Percentiles rank a stretch among this genome's conserved stretches.
These are phyloP conservation scores for Yamadazyma sp. DNA, from an alignment of 1,139 yeast genomes.

Conservation along the genomic window DNA sequence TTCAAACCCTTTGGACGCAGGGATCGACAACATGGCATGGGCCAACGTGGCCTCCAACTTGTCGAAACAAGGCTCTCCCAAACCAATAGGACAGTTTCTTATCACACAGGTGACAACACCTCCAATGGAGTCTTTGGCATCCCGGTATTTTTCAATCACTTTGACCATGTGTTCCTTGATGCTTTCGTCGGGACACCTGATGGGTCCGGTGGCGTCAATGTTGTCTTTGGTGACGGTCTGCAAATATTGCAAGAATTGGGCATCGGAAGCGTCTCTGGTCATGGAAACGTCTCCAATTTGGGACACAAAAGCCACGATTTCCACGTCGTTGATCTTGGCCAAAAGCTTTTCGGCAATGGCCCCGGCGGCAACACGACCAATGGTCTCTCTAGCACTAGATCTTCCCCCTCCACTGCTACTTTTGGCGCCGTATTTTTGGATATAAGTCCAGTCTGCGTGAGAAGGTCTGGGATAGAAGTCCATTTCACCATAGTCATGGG, in stretches of 20 bases:
- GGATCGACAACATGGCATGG: slow-evolving; percentile 96
- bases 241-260: slow-evolving; percentile 63
- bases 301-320: slow-evolving; percentile 94
- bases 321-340: slow-evolving; percentile 73
- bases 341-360: slow-evolving; percentile 95
- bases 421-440: slow-evolving; percentile 85
- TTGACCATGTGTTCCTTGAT: slow-evolving; percentile 80
- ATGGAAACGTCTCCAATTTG: slow-evolving; percentile 81
- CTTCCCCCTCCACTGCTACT: slow-evolving; percentile 98
- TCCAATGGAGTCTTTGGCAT: slow-evolving; percentile 88
- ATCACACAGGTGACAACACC: slow-evolving; percentile 98
- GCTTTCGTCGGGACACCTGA: slow-evolving; percentile 84
- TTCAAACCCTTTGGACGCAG: slow-evolving; percentile 97
- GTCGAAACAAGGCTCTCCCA: slow-evolving; percentile 97
- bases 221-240: slow-evolving; percentile 80
- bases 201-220: slow-evolving; percentile 85
- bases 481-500: slow-evolving; percentile 92
- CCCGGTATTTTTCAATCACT: slow-evolving; percentile 84
- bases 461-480: slow-evolving; percentile 96
- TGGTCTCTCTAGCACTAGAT: slow-evolving; percentile 95
- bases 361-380: slow-evolving; percentile 98
- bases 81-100: slow-evolving; percentile 87
- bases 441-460: slow-evolving; percentile 95
- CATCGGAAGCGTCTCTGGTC: slow-evolving; percentile 68
- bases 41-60: slow-evolving; percentile 92